Base-by-base conservation (phyloP, 345 rosid species). In the Rhizophora mangle region DNA sequence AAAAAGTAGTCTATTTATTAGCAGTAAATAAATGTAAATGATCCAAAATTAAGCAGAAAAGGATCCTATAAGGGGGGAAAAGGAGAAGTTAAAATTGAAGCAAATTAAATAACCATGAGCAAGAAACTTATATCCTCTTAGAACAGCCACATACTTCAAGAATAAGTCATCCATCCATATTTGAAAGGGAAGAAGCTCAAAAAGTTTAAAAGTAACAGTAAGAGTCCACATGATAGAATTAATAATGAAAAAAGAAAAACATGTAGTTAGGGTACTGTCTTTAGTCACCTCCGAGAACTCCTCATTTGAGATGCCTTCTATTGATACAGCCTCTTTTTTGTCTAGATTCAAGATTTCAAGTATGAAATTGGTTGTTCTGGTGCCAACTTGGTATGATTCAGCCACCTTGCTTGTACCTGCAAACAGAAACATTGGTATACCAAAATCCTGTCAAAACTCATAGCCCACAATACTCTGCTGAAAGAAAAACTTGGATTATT, bases 211-310 rank as follows among this genome's bases (percentile, higher is more conserved):
- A 20, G 26, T 24, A 51, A 55, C 39, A 21, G 18, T 24, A 36
- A 55, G 60, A 16, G 22, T n/a, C 26, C 15, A 56, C 30, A 62
- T 18, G 11, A 53, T 64, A 53, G 46, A 3, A 54, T 26, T 13
- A 10, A 15, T 8, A 59, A 27, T 24, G 26, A 34, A 24, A 16
- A 51, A 18, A 34, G 52, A 53, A 39, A 54, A 60, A 13, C 15
- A 54, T 19, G 69, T 22, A 65, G 55, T 57, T 53, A 16, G 46
- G 32, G 65, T 47, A n/a, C 8, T 31, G 47, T 49, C 47, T 62
- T 68, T 59, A 72, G 67, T 78, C 75, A 95, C 99, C 97, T 90
- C 91, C 61, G 96, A 82, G 80, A 95, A 87, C 52, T 90, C 93
- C 72, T 95, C 90, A 79, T 90, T 84, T 68, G 99, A 92, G 68